These are phyloP conservation scores for Bipolaris cookei DNA, from an alignment of 2,329 filamentous ascomycete genomes.

Conservation along the genomic window DNA sequence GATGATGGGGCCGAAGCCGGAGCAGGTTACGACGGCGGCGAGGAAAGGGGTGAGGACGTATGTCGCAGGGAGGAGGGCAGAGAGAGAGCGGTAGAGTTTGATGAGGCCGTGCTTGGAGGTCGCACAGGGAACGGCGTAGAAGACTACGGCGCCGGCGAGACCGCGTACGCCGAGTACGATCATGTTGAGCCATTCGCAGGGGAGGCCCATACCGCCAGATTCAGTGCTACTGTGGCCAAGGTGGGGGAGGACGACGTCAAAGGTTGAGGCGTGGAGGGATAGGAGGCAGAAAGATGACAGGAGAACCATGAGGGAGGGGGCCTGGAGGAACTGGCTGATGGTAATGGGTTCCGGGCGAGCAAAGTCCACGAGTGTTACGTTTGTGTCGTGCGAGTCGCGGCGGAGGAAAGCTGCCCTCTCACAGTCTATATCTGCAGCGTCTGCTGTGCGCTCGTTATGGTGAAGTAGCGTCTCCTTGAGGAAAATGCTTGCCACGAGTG, in stretches of 20 bases:
- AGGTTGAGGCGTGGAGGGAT: slow-evolving; percentile 63
- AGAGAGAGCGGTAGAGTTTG: slow-evolving; percentile 52
- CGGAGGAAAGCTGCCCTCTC: slow-evolving; percentile 57
- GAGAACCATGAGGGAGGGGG: slow-evolving; percentile 54
- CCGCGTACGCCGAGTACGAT: slow-evolving; percentile 53
- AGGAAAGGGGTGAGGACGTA: slow-evolving; percentile 51
- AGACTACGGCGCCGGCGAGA: slow-evolving; percentile 50
- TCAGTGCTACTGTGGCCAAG: slow-evolving; percentile 55
- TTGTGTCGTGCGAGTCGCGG: slow-evolving; percentile 45
- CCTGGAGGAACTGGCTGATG: slow-evolving; percentile 54
- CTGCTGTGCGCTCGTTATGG: slow-evolving; percentile 26
- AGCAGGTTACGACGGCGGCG: slow-evolving; percentile 46
- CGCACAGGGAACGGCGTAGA: slow-evolving; percentile 46
- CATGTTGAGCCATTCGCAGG: slow-evolving; percentile 54
- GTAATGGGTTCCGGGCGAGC: slow-evolving; percentile 53
- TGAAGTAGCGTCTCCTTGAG: slow-evolving; percentile 51
- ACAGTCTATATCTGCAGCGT: slow-evolving; percentile 46
- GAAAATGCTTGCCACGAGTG: slow-evolving; percentile 48
- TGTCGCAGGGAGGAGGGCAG: slow-evolving; percentile 49
- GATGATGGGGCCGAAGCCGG: slow-evolving; percentile 45
- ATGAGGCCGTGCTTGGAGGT: slow-evolving; percentile 52
- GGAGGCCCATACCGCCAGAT: slow-evolving; percentile 55
- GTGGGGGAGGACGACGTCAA: slow-evolving; percentile 56
- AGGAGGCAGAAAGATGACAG: slow-evolving; percentile 60
- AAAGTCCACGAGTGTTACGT: slow-evolving; percentile 42